A percentile compares a stretch with the other conserved stretches of the same genome.
These are phyloP conservation scores for Saccharomyces mikatae DNA, from an alignment of 805 yeast genomes.

Conservation along the genomic window DNA sequence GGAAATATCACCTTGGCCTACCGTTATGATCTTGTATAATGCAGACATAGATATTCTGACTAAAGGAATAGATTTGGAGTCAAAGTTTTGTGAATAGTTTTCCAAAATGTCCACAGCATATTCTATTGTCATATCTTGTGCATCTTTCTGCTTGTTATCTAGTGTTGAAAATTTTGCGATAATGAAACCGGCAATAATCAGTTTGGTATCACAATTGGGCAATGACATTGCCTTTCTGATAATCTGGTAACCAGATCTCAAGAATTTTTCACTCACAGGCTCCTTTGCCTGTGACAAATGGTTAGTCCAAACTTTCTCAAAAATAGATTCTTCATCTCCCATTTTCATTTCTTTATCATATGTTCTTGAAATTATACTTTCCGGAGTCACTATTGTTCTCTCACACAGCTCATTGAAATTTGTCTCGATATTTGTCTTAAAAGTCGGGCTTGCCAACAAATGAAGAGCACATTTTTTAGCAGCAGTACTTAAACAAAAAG, in stretches of 20 bases:
- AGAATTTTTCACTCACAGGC: constrained; percentile 12
- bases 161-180: not conserved
- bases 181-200: not conserved
- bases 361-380: constrained; percentile 5
- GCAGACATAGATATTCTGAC: constrained; percentile 1
- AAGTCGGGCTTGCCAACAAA: constrained; percentile 44
- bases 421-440: constrained; percentile 44
- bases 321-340: constrained; percentile 16
- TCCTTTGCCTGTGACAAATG: constrained; percentile 36
- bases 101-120: not conserved
- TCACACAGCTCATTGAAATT: constrained; percentile 25
- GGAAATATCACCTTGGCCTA: constrained; percentile 12
- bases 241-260: constrained; percentile 1
- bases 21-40: not conserved
- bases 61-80: not conserved
- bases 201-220: not conserved
- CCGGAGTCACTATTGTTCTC: constrained; percentile 6
- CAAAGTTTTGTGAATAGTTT: not conserved
- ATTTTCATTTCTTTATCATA: not conserved
- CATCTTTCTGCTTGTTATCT: not conserved
- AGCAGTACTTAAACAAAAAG: not conserved
- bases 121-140: not conserved
- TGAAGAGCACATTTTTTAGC: constrained; percentile 17
- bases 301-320: constrained; percentile 34
- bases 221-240: not conserved